phyloP scores from a whole-genome alignment of 1,284 basidiomycete genomes.

The Bondarzewia mesenterica region DNA sequence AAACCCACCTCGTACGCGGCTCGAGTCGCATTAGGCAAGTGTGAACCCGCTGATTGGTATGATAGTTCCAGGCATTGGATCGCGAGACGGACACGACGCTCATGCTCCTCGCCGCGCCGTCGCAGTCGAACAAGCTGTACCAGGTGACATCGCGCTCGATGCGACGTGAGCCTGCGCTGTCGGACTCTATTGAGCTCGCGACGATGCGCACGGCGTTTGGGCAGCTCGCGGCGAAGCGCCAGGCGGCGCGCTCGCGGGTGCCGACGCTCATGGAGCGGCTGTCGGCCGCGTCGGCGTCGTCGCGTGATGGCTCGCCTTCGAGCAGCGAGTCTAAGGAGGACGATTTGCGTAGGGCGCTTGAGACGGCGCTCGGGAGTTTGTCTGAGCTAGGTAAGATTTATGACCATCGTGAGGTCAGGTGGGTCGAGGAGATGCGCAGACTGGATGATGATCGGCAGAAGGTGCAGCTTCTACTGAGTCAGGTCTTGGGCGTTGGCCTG shows the following conservation, averaged over 20 bases:
- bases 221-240: constrained; percentile 49
- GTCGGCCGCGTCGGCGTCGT: constrained; percentile 30
- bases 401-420: constrained; percentile 55
- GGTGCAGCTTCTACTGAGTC: constrained; percentile 53
- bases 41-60: constrained; percentile 6
- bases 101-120: constrained; percentile 63
- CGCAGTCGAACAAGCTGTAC: constrained; percentile 58
- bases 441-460: constrained; percentile 58
- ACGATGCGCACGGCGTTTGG: constrained; percentile 49
- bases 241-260: constrained; percentile 38
- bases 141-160: constrained; percentile 58
- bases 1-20: not conserved
- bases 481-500: constrained; percentile 42
- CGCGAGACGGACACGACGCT: constrained; percentile 73
- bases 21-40: constrained; percentile 4
- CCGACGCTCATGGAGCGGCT: constrained; percentile 53
- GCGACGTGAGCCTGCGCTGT: constrained; percentile 41
- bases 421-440: constrained; percentile 60
- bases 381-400: constrained; percentile 54
- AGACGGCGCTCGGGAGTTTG: constrained; percentile 57
- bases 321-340: constrained; percentile 46
- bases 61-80: constrained; percentile 68
- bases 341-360: constrained; percentile 56
- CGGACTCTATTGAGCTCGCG: constrained; percentile 38
- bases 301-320: constrained; percentile 47